phyloP scores from a whole-genome alignment of 768 basidiomycete genomes.

The Pisolithus microcarpus region DNA sequence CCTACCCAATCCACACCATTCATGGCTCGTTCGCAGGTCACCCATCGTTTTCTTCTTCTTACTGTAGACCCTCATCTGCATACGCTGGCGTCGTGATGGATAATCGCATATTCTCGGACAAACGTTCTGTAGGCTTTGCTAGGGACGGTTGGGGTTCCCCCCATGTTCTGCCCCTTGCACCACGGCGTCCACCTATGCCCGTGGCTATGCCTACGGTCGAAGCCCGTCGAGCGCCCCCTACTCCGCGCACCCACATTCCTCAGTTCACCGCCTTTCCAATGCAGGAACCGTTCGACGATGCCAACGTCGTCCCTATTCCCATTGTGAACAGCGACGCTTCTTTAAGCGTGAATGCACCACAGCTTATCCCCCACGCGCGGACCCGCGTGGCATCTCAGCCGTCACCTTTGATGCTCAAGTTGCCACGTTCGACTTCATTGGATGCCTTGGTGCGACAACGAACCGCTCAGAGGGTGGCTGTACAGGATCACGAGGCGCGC shows the following conservation, averaged over 20 bases:
- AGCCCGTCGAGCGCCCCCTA: conserved; percentile 8
- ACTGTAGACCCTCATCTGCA: conserved; percentile 13
- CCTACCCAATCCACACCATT: conserved; percentile 26
- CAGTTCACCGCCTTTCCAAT: conserved; percentile 18
- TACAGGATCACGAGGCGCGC: conserved; percentile 34
- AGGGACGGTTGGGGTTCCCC: conserved; percentile 22
- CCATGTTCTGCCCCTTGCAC: conserved; percentile 6
- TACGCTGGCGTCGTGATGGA: conserved; percentile 23
- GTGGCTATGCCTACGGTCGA: background rate
- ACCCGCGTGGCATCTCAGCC: conserved; percentile 25
- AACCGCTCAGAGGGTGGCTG: conserved; percentile 24
- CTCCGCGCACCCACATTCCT: conserved; percentile 9
- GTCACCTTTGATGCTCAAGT: conserved; percentile 11
- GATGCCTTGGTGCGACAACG: conserved; percentile 24
- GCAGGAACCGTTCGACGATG: conserved; percentile 23
- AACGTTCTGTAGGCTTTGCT: conserved; percentile 15
- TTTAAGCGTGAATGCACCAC: background rate
- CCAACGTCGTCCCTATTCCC: conserved; percentile 11
- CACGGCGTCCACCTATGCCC: conserved; percentile 13
- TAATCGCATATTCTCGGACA: conserved; percentile 9
- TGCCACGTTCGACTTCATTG: conserved; percentile 18
- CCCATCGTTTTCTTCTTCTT: conserved; percentile 11
- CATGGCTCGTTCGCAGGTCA: conserved; percentile 25
- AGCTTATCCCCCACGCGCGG: conserved; percentile 16
- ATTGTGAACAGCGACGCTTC: background rate